phyloP scores from a whole-genome alignment of 208 protist species.

The Spongospora subterranea region DNA sequence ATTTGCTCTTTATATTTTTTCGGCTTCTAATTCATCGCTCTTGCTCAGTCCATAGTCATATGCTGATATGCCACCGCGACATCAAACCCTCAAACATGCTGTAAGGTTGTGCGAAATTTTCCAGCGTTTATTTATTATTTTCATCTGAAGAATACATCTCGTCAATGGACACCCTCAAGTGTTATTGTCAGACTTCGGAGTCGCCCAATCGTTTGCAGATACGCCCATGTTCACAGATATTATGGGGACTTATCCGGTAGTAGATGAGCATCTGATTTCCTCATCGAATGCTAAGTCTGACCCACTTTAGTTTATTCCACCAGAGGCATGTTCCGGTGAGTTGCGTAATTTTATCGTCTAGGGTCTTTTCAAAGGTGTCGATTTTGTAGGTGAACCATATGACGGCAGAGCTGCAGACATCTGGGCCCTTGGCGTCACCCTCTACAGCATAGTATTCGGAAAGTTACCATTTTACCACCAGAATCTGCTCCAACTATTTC shows the following conservation, averaged over 20 bases:
- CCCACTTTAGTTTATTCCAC: constrained; percentile 20
- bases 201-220: neutral
- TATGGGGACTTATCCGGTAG: neutral
- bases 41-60: neutral
- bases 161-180: neutral
- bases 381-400: neutral
- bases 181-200: constrained; percentile 26
- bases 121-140: no score
- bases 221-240: neutral
- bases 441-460: constrained; percentile 10
- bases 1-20: neutral
- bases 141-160: no score
- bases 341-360: no score
- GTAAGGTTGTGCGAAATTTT: no score
- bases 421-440: constrained; percentile 49
- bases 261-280: neutral
- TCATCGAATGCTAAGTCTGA: neutral
- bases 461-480: constrained; percentile 7
- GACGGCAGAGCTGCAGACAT: constrained; percentile 35
- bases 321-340: no score
- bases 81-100: constrained; percentile 6
- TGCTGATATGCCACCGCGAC: constrained; percentile 33
- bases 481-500: constrained; percentile 9
- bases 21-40: neutral
- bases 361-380: no score